phyloP scores from a whole-genome alignment of 805 yeast genomes.

The Starmerella apis region DNA sequence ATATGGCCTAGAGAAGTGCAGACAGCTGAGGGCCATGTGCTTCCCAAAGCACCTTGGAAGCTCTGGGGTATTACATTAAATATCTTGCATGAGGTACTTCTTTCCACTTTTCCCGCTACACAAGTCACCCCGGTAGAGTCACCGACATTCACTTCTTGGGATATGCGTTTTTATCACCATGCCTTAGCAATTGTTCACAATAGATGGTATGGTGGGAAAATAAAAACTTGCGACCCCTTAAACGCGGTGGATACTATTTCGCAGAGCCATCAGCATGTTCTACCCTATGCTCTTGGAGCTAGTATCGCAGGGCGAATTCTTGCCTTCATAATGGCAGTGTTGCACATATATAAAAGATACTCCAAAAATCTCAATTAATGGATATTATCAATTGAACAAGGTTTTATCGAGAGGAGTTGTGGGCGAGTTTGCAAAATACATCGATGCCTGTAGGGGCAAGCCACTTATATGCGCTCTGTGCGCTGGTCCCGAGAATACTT shows the following conservation, averaged over 20 bases:
- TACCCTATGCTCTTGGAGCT: constrained; percentile 2
- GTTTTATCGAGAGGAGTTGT: constrained; percentile 16
- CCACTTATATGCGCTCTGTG: not conserved
- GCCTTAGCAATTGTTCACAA: not conserved
- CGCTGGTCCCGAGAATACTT: constrained; percentile 10
- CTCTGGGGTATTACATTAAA: constrained; percentile 36
- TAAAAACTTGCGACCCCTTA: not conserved
- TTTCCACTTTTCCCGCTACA: constrained; percentile 23
- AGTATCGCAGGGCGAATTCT: not conserved
- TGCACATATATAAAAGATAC: not conserved
- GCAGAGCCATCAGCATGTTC: not conserved
- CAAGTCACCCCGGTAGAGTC: not conserved
- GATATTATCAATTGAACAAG: not conserved
- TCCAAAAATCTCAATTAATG: not conserved
- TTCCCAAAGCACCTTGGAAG: constrained; percentile 26
- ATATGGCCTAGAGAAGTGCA: constrained; percentile 13
- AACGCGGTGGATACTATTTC: not conserved
- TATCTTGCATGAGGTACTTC: constrained; percentile 30
- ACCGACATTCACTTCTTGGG: constrained; percentile 27
- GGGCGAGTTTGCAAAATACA: constrained; percentile 16
- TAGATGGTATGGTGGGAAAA: not conserved
- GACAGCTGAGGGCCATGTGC: not conserved
- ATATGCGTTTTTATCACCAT: constrained; percentile 22
- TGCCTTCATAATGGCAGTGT: not conserved
- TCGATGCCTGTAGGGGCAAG: constrained; percentile 10